Percentiles rank a stretch among this genome's conserved stretches.
Conservation (phyloP, 2,329 filamentous ascomycete genomes). For the Alternaria sp. region DNA sequence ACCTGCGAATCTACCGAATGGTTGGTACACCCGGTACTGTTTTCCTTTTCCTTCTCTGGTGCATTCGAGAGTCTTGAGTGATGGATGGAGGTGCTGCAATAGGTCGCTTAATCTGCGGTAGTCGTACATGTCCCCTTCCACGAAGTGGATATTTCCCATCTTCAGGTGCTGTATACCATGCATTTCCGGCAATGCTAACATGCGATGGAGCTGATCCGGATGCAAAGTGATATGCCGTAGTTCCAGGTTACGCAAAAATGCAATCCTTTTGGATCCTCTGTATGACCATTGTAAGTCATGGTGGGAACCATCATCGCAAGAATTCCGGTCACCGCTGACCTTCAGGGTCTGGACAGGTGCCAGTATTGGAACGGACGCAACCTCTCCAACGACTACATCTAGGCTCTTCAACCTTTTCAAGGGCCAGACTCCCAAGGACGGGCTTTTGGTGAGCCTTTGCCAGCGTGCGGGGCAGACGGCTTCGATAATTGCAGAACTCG, state of each 20-base stretch:
- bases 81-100: no score
- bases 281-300: background rate
- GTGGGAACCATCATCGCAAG: no score
- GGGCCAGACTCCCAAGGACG: background rate
- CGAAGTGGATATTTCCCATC: no score
- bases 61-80: no score
- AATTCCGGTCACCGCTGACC: no score
- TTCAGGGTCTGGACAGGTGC: background rate
- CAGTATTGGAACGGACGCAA: background rate
- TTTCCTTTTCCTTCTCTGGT: no score
- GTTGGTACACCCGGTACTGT: no score
- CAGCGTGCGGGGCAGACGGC: background rate
- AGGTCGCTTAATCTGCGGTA: no score
- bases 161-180: background rate
- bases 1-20: no score
- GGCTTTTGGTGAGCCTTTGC: background rate
- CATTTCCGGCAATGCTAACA: background rate
- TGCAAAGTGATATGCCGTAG: background rate
- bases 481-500: no score
- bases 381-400: background rate
- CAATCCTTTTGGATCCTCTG: background rate
- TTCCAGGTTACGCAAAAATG: background rate
- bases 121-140: no score
- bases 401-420: background rate
- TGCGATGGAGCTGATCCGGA: background rate